Evolutionary conservation across 2,329 filamentous ascomycete species (phyloP).

Genomic region (Gaeumannomyces sp.): DNA sequence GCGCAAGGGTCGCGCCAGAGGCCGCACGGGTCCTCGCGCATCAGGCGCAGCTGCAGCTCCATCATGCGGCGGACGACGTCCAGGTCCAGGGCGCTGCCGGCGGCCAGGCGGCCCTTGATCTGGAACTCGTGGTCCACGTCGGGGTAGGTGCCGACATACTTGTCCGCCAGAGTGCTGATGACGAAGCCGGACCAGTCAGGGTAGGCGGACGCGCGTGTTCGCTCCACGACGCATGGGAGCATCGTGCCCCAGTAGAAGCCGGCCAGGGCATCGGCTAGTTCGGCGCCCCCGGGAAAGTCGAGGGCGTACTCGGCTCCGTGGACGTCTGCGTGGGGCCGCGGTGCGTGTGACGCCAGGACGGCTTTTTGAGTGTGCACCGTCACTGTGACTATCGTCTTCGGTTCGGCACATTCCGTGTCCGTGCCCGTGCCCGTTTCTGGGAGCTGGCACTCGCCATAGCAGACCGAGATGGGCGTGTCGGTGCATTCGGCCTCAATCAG

Average conservation of each 20-base stretch:
- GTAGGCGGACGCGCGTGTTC: conserved; percentile 11
- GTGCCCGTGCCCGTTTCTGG: not conserved
- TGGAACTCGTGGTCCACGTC: conserved; percentile 16
- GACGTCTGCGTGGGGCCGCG: conserved; percentile 13
- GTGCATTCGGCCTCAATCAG: conserved; percentile 5
- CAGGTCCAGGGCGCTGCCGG: conserved; percentile 11
- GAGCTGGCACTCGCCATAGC: not conserved
- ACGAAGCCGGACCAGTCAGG: conserved; percentile 12
- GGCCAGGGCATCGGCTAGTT: conserved; percentile 12
- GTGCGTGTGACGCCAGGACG: conserved; percentile 5
- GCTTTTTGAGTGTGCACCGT: conserved; percentile 1
- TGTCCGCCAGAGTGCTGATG: conserved; percentile 14
- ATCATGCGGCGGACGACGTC: conserved; percentile 14
- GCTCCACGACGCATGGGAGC: conserved; percentile 13
- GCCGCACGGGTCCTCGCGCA: conserved; percentile 13
- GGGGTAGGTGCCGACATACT: conserved; percentile 14
- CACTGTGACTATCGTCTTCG: not conserved
- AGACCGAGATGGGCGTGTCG: not conserved
- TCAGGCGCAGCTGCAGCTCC: conserved; percentile 13
- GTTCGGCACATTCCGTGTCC: not conserved
- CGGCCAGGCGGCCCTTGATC: conserved; percentile 12
- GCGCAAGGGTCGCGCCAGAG: conserved; percentile 15
- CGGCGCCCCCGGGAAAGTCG: conserved; percentile 9
- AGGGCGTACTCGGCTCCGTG: conserved; percentile 11
- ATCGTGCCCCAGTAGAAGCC: conserved; percentile 15